Evolutionary conservation across 768 basidiomycete genomes (phyloP).

Genomic region (Clitopilus passeckerianus): DNA sequence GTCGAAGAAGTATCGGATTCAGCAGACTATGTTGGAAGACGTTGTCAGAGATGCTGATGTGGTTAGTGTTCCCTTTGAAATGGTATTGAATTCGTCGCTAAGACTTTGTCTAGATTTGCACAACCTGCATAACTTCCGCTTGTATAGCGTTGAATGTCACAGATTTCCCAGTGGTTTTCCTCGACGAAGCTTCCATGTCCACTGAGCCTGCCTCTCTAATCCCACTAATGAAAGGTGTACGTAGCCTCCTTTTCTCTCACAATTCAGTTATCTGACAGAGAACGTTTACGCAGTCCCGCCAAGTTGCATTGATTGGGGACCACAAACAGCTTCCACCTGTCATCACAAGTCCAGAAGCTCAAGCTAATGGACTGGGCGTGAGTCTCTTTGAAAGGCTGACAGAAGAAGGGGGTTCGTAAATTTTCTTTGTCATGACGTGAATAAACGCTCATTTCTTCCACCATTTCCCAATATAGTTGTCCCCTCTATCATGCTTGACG

Average conservation of each 20-base stretch:
- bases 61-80: constrained; percentile 35
- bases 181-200: constrained; percentile 96
- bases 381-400: constrained; percentile 89
- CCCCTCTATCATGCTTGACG: constrained; percentile 89
- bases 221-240: constrained; percentile 90
- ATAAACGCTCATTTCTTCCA: not conserved
- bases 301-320: constrained; percentile 91
- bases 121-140: constrained; percentile 81
- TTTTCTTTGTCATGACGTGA: constrained; percentile 8
- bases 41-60: constrained; percentile 67
- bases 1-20: constrained; percentile 45
- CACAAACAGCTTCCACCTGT: constrained; percentile 94
- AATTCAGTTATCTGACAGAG: not conserved
- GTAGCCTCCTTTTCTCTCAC: constrained; percentile 25
- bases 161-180: constrained; percentile 90
- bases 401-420: constrained; percentile 65
- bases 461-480: constrained; percentile 41
- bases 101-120: constrained; percentile 58
- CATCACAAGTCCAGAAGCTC: constrained; percentile 73
- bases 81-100: constrained; percentile 1
- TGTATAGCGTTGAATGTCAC: constrained; percentile 57
- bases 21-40: constrained; percentile 61
- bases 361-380: constrained; percentile 63
- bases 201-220: constrained; percentile 91
- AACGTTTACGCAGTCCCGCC: constrained; percentile 50